These are phyloP conservation scores for Amanita pseudoporphyria DNA, from an alignment of 768 basidiomycete genomes.

Conservation along the genomic window DNA sequence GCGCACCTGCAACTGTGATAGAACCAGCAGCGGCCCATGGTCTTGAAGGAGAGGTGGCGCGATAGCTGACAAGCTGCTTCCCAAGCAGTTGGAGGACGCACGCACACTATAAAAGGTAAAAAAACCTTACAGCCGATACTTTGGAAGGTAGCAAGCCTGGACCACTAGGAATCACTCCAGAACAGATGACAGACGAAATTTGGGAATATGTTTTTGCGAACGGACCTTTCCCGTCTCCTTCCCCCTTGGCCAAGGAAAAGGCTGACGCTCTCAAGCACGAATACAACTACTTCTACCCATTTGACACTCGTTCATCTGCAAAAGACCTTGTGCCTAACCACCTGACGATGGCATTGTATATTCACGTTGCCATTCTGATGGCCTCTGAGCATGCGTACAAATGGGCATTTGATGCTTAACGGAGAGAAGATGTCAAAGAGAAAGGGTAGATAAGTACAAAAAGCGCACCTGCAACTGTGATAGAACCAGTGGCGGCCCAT, in stretches of 20 bases:
- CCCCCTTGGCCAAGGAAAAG: slow-evolving; percentile 65
- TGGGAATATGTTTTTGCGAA: slow-evolving; percentile 91
- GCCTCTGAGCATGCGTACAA: slow-evolving; percentile 88
- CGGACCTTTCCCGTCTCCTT: slow-evolving; percentile 61
- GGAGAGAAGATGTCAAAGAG: slow-evolving; percentile 99
- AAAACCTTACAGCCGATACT: slow-evolving; percentile 54
- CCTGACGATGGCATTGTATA: slow-evolving; percentile 89
- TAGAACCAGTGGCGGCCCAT: no score
- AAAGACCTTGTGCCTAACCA: slow-evolving; percentile 97
- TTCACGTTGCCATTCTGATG: slow-evolving; percentile 94
- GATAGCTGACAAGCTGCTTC: no score
- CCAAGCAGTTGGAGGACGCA: no score
- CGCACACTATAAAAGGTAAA: no score
- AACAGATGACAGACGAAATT: slow-evolving; percentile 94
- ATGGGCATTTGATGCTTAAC: slow-evolving; percentile 95
- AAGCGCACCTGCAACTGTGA: no score
- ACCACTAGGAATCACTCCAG: slow-evolving; percentile 73
- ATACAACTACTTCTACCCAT: slow-evolving; percentile 96
- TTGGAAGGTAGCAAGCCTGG: slow-evolving; percentile 77
- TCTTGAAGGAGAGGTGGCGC: no score
- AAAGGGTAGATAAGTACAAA: no score
- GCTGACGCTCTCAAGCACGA: slow-evolving; percentile 81
- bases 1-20: no score
- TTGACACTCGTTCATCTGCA: slow-evolving; percentile 95
- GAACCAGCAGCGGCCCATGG: no score